These are phyloP conservation scores for Prototheca stagnorum DNA, from an alignment of 163 green algal species.

Conservation along the genomic window DNA sequence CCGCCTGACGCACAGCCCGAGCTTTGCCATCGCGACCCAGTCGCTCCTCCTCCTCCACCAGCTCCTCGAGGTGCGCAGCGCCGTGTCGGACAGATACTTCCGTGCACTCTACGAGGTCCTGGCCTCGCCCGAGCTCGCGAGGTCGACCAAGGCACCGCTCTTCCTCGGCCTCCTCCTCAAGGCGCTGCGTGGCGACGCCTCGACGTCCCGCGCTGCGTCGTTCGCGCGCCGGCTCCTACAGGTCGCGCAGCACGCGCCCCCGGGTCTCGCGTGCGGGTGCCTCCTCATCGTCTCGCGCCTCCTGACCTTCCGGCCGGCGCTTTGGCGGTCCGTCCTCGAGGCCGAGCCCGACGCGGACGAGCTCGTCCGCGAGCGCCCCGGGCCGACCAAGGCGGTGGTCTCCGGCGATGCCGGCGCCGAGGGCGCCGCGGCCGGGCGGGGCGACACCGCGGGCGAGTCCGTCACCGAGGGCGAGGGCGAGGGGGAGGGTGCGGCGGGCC, in stretches of 20 bases:
- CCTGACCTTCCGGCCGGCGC: slow-evolving; percentile 32
- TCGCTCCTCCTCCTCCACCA: slow-evolving; percentile 73
- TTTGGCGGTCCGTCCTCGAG: slow-evolving; percentile 60
- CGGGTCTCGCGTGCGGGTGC: slow-evolving; percentile 69
- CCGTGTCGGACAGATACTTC: slow-evolving; percentile 63
- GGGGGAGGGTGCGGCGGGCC: not conserved
- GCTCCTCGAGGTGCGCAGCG: slow-evolving; percentile 42
- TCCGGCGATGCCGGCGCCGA: slow-evolving; percentile 11
- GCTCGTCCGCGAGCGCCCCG: slow-evolving; percentile 11
- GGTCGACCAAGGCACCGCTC: slow-evolving; percentile 35
- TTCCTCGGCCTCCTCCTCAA: slow-evolving; percentile 49
- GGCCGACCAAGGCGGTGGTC: slow-evolving; percentile 10
- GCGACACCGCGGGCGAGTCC: not conserved
- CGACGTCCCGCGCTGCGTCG: slow-evolving; percentile 44
- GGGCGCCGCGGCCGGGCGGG: not conserved
- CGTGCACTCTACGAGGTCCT: slow-evolving; percentile 75
- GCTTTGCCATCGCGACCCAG: slow-evolving; percentile 69
- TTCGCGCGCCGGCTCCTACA: slow-evolving; percentile 83
- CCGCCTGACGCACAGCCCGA: slow-evolving; percentile 65
- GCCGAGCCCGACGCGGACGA: slow-evolving; percentile 30
- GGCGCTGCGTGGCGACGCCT: slow-evolving; percentile 55
- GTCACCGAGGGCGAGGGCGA: slow-evolving; percentile 7
- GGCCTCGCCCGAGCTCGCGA: slow-evolving; percentile 38
- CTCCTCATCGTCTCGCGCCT: slow-evolving; percentile 77
- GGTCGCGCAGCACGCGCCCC: slow-evolving; percentile 22